phyloP scores from a whole-genome alignment of 1,139 yeast species.

The Yamadazyma jaroonii region DNA sequence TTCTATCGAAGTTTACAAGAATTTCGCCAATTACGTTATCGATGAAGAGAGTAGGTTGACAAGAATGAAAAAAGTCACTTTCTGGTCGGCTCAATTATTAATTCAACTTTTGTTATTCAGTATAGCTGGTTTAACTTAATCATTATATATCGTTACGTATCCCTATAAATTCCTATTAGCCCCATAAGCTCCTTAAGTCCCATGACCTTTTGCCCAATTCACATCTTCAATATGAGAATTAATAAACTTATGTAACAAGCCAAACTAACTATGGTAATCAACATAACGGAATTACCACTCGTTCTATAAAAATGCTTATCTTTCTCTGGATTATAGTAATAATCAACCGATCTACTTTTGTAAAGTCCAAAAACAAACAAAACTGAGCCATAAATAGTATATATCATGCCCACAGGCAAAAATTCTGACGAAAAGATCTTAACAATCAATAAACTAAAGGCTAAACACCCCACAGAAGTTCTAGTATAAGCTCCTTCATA shows the following conservation, averaged over 20 bases:
- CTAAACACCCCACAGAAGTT: conserved; percentile 47
- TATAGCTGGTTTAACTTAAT: conserved; percentile 43
- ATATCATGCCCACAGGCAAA: conserved; percentile 51
- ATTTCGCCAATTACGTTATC: conserved; percentile 82
- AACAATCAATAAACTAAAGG: conserved; percentile 46
- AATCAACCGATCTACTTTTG: conserved; percentile 44
- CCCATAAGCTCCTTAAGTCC: too few species aligned
- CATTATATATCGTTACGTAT: too few species aligned
- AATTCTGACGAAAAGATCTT: conserved; percentile 53
- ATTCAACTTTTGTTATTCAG: conserved; percentile 82
- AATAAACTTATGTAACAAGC: conserved; percentile 45
- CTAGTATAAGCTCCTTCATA: conserved; percentile 62
- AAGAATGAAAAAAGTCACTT: conserved; percentile 79
- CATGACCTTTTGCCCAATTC: not conserved
- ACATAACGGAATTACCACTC: conserved; percentile 48
- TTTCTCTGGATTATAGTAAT: conserved; percentile 42
- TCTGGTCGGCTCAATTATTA: conserved; percentile 87
- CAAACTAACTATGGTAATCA: conserved; percentile 42
- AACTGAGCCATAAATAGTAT: conserved; percentile 50
- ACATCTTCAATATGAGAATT: conserved; percentile 39
- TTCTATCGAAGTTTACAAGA: conserved; percentile 85
- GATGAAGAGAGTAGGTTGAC: conserved; percentile 77
- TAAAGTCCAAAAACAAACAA: conserved; percentile 47
- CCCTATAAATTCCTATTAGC: not conserved
- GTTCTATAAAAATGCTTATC: conserved; percentile 45